Evolutionary conservation across 306 rosid species (phyloP).

Genomic region (Hippophae gyantsensis): DNA sequence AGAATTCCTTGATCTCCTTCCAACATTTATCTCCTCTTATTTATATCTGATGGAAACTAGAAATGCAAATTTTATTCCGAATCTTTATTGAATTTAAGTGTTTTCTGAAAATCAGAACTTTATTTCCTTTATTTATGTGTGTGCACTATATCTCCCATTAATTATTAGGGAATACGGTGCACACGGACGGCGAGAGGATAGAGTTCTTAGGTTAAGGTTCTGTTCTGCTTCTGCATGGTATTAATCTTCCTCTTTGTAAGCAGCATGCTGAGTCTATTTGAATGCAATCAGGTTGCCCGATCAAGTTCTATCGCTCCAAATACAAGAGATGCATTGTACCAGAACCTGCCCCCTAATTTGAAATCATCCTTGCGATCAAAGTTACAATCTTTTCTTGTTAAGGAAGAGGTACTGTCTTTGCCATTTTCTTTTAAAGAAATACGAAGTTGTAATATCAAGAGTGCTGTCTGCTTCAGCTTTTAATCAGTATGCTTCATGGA

Average conservation of each 20-base stretch:
- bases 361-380: constrained; percentile 66
- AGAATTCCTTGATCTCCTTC: no score
- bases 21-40: no score
- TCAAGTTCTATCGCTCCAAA: constrained; percentile 67
- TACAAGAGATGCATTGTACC: constrained; percentile 69
- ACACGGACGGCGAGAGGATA: no score
- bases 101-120: no score
- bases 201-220: not conserved
- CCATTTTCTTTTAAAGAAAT: not conserved
- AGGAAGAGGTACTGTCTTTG: constrained; percentile 43
- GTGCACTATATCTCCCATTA: no score
- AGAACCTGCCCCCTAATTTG: constrained; percentile 69
- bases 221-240: constrained; percentile 7
- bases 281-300: constrained; percentile 55
- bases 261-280: constrained; percentile 15
- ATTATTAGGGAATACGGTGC: no score
- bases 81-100: no score
- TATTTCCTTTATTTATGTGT: no score
- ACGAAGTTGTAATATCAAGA: not conserved
- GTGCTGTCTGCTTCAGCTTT: constrained; percentile 7
- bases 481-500: not conserved
- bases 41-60: no score
- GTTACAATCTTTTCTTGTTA: constrained; percentile 39
- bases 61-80: no score
- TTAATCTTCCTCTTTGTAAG: constrained; percentile 11